Base-by-base conservation (phyloP, 2,329 filamentous ascomycete genomes). In the Tolypocladium album region DNA sequence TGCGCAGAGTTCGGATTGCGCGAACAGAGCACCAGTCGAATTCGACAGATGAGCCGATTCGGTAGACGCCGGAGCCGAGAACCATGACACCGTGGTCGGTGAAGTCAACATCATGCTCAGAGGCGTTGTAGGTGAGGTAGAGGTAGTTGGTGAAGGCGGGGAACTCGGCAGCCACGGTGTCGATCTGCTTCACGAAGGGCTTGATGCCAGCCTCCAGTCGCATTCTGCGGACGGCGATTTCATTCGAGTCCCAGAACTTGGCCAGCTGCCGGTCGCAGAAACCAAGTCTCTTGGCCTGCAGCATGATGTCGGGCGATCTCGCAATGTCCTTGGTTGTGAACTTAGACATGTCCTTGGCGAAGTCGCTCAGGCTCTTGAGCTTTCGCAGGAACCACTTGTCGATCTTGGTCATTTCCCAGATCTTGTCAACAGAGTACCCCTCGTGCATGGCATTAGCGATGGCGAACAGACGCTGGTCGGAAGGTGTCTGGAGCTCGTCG, bases 11-110 rank as follows among this genome's bases (percentile, higher is more conserved):
- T 64, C 93, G 87, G 63, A 97, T 95, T 7, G 94, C 91, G 62
- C 93, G 83, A 36, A 99, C 94, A 5, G 94, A 96, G 74, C 94
- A 97, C 94, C 94, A 99, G 75, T 99, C 94, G 74, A 99, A 99
- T 72, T 99, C 94, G 61, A 99, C 94, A 0, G 93, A 97, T 0
- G 92, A 97, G 65, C 94, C 94, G 65, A 99, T 99, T 62, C 94
- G 86, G 80, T 97, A 97, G 12, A 97, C 92, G 74, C 93, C 93
- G 39, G 92, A 97, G 17, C 93, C 93, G 38, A 97, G 81, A 11
- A 99, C 93, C 92, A 97, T 97, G 62, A 97, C 84, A 69, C 94
- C 94, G 63, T 93, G 86, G 70, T 99, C 94, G 12, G 91, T 82
- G 69, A 97, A 97, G 17, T 73, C 71, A 59, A 97, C 79, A 68